Conservation (phyloP, 306 rosid species). For the Vicia villosa region DNA sequence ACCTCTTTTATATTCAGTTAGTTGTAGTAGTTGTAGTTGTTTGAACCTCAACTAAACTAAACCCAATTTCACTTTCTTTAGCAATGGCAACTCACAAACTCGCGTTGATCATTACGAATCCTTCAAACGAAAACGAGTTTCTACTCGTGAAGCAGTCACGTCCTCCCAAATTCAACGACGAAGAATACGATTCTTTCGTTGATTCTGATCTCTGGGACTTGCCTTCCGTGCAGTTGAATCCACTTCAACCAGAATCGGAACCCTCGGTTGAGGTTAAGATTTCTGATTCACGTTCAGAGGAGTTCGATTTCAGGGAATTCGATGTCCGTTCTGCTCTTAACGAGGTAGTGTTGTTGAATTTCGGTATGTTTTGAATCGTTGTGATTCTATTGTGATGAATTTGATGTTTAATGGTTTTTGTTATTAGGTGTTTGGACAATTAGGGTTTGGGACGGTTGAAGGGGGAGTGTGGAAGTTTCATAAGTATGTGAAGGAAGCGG, state of each 20-base stretch:
- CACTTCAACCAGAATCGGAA: slow-evolving; percentile 35
- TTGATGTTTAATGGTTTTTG: slow-evolving; percentile 3
- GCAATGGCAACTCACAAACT: slow-evolving; percentile 56
- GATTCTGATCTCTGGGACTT: slow-evolving; percentile 96
- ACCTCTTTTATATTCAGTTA: background rate
- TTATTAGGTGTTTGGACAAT: slow-evolving; percentile 52
- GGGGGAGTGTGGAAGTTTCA: slow-evolving; percentile 61
- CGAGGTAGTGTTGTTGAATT: slow-evolving; percentile 38
- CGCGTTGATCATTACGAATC: slow-evolving; percentile 55
- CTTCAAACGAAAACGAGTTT: slow-evolving; percentile 48
- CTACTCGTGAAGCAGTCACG: slow-evolving; percentile 65
- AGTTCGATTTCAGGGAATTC: slow-evolving; percentile 52
- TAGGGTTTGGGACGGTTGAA: slow-evolving; percentile 47
- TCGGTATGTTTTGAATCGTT: background rate
- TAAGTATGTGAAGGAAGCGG: slow-evolving; percentile 74
- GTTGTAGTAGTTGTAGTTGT: background rate
- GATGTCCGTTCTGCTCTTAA: slow-evolving; percentile 61
- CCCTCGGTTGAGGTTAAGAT: slow-evolving; percentile 36
- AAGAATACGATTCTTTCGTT: slow-evolving; percentile 76
- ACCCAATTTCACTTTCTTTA: background rate
- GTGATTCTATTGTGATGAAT: background rate
- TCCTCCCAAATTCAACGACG: slow-evolving; percentile 64
- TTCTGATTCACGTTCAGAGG: slow-evolving; percentile 36
- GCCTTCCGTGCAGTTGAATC: slow-evolving; percentile 59
- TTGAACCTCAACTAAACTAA: background rate